Conservation (phyloP, 352 stramenopile genomes). For the Pythium graminicola region DNA sequence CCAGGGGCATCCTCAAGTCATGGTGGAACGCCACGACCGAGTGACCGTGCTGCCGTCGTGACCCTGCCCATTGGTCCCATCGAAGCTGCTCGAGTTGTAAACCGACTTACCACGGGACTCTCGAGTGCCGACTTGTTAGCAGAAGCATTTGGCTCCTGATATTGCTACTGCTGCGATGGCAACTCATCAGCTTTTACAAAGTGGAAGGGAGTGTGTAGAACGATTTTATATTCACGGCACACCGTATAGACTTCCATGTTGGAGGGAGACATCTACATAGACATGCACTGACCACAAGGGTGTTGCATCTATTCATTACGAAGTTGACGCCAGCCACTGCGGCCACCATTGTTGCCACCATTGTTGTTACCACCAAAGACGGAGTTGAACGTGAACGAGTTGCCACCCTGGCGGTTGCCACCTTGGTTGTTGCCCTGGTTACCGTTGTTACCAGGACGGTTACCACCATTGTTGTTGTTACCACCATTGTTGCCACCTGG, state of each 20-base stretch:
- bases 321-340: conserved; percentile 1
- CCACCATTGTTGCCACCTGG: neutral
- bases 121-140: conserved; percentile 3
- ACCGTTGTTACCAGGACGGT: neutral
- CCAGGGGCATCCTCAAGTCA: neutral
- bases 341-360: neutral
- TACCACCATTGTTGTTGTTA: conserved; percentile 3
- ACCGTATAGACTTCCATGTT: neutral
- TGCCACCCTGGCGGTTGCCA: neutral
- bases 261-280: neutral
- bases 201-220: neutral
- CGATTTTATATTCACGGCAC: neutral
- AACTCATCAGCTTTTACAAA: neutral
- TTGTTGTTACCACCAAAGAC: conserved; percentile 7
- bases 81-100: conserved; percentile 16
- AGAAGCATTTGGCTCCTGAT: conserved; percentile 5
- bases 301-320: neutral
- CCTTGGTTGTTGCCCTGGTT: neutral
- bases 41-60: conserved; percentile 5
- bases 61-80: conserved; percentile 15
- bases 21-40: conserved; percentile 6
- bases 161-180: neutral
- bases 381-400: neutral
- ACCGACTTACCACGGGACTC: conserved; percentile 2
- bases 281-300: neutral